These are phyloP conservation scores for Somion occarium DNA, from an alignment of 1,284 basidiomycete species.

Conservation along the genomic window DNA sequence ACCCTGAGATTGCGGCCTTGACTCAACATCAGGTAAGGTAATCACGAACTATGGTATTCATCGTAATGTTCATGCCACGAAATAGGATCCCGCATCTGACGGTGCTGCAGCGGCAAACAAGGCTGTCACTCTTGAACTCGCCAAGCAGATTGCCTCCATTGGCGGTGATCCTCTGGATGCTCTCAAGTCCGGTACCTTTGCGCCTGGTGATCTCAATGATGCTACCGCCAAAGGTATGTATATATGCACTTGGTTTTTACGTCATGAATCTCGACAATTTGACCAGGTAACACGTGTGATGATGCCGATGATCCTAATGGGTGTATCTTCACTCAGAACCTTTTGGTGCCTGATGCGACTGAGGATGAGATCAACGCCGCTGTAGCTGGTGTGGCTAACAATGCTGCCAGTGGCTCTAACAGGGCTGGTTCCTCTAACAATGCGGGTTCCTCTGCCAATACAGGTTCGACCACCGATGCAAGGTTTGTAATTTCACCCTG, in stretches of 20 bases:
- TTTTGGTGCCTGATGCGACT: constrained; percentile 54
- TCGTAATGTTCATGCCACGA: no score
- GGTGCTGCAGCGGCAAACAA: constrained; percentile 60
- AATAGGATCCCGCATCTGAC: constrained; percentile 57
- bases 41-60: no score
- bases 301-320: constrained; percentile 48
- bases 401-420: neutral
- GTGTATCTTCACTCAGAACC: constrained; percentile 61
- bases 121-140: constrained; percentile 53
- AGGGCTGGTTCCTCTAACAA: neutral
- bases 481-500: neutral
- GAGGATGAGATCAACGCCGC: constrained; percentile 55
- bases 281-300: constrained; percentile 48
- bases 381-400: constrained; percentile 30
- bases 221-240: constrained; percentile 32
- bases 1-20: constrained; percentile 65
- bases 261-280: neutral
- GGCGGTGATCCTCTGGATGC: constrained; percentile 61
- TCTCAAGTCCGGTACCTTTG: constrained; percentile 60
- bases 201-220: constrained; percentile 51
- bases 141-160: constrained; percentile 55
- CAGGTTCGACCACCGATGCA: neutral
- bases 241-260: neutral
- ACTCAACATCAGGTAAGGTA: constrained; percentile 58
- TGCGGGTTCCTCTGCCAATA: neutral